Conservation (phyloP, 2,329 filamentous ascomycete species). For the Exophiala alcalophila region DNA sequence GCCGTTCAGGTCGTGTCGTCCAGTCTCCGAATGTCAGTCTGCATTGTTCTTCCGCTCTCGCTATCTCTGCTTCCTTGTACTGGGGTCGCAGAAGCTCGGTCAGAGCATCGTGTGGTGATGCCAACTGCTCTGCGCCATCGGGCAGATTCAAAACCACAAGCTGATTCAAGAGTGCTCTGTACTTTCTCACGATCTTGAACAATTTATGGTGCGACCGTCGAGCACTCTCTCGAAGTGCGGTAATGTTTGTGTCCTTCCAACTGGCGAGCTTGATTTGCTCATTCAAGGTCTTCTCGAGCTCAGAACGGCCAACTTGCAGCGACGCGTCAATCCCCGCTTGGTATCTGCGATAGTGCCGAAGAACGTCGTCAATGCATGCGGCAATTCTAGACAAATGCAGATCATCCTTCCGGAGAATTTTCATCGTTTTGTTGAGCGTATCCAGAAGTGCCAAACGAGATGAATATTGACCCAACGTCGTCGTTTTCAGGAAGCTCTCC, state of each 20-base stretch:
- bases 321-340: slow-evolving; percentile 62
- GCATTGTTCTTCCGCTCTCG: slow-evolving; percentile 32
- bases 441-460: slow-evolving; percentile 68
- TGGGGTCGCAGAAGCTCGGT: slow-evolving; percentile 17
- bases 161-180: slow-evolving; percentile 73
- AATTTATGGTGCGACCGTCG: slow-evolving; percentile 87
- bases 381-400: slow-evolving; percentile 57
- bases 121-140: slow-evolving; percentile 55
- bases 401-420: slow-evolving; percentile 59
- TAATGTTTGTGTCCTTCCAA: slow-evolving; percentile 98
- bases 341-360: slow-evolving; percentile 71
- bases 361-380: slow-evolving; percentile 70
- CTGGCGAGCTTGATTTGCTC: slow-evolving; percentile 90
- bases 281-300: slow-evolving; percentile 87
- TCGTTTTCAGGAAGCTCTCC: slow-evolving; percentile 72
- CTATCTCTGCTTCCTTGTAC: slow-evolving; percentile 32
- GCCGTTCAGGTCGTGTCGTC: slow-evolving; percentile 57
- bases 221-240: slow-evolving; percentile 81
- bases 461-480: slow-evolving; percentile 76
- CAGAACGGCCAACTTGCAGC: slow-evolving; percentile 64
- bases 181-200: slow-evolving; percentile 88
- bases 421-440: slow-evolving; percentile 62
- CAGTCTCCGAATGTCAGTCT: slow-evolving; percentile 35
- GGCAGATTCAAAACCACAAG: slow-evolving; percentile 65
- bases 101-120: slow-evolving; percentile 33